phyloP scores from a whole-genome alignment of 208 protist genomes.

The Leishmania guyanensis region DNA sequence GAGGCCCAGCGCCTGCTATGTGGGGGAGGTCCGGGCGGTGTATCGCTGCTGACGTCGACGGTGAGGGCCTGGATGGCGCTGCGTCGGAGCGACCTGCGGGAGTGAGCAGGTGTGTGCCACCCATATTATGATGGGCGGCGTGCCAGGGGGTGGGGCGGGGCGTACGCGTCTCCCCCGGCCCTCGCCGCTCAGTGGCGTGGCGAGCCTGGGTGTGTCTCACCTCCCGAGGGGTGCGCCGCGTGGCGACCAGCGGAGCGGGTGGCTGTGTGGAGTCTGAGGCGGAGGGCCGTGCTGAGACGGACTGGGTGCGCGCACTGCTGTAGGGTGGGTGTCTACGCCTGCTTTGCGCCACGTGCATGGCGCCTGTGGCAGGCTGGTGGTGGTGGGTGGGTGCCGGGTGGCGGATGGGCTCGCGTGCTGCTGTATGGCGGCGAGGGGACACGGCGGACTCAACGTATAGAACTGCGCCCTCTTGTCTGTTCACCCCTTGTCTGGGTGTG shows the following conservation, averaged over 20 bases:
- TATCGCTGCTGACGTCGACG: not conserved
- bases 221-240: too few species aligned
- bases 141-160: too few species aligned
- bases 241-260: not conserved
- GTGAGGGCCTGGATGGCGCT: not conserved
- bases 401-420: too few species aligned
- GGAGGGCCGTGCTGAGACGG: not conserved
- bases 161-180: not conserved
- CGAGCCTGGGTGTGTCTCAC: too few species aligned
- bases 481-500: not conserved
- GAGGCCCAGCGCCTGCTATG: not conserved
- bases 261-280: not conserved
- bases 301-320: not conserved
- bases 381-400: too few species aligned
- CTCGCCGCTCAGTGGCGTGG: not conserved
- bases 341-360: too few species aligned
- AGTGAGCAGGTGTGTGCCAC: not conserved
- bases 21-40: not conserved
- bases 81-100: not conserved
- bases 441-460: too few species aligned
- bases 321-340: not conserved
- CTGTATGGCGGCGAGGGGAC: not conserved
- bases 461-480: too few species aligned
- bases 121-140: not conserved
- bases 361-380: too few species aligned